A percentile compares a stretch with the other conserved stretches of the same genome.
Evolutionary conservation across 768 basidiomycete species (phyloP).

Genomic region (Pleurotus tuoliensis): DNA sequence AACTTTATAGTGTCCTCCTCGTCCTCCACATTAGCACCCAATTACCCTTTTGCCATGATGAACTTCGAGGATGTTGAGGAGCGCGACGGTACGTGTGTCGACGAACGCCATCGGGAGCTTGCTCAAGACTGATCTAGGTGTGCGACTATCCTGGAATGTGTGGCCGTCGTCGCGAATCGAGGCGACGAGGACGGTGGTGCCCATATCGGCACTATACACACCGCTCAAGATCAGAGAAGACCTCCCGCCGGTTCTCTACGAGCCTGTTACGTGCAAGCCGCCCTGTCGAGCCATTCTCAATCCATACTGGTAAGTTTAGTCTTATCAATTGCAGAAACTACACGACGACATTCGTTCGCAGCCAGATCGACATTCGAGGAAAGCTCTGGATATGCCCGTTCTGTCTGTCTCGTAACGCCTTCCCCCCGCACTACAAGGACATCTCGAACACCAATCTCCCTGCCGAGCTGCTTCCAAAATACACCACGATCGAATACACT

Average conservation of each 20-base stretch:
- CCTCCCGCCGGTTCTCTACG: slow-evolving; percentile 93
- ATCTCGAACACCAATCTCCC: slow-evolving; percentile 96
- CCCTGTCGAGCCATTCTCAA: slow-evolving; percentile 97
- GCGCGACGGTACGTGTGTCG: slow-evolving; percentile 71
- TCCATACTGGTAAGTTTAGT: slow-evolving; percentile 78
- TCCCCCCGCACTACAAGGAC: slow-evolving; percentile 98
- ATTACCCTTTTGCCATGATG: slow-evolving; percentile 40
- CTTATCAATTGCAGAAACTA: slow-evolving; percentile 5
- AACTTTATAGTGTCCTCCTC: too few relatives aligned
- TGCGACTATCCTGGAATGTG: slow-evolving; percentile 97
- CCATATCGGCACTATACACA: slow-evolving; percentile 96
- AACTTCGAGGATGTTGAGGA: slow-evolving; percentile 98
- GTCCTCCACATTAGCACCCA: too few relatives aligned
- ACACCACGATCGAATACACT: slow-evolving; percentile 99
- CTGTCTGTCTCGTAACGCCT: slow-evolving; percentile 93
- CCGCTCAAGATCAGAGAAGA: slow-evolving; percentile 93
- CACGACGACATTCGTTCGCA: slow-evolving; percentile 26
- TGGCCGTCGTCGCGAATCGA: slow-evolving; percentile 99
- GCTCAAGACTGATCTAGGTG: slow-evolving; percentile 47
- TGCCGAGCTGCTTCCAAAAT: slow-evolving; percentile 93
- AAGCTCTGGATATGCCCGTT: slow-evolving; percentile 99
- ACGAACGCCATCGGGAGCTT: not conserved
- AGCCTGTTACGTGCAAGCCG: slow-evolving; percentile 97
- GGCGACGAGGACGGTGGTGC: slow-evolving; percentile 95
- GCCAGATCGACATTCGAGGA: slow-evolving; percentile 97